Evolutionary conservation across 176 grass and related monocot species (phyloP).

Genomic region (Aegilops speltoides): DNA sequence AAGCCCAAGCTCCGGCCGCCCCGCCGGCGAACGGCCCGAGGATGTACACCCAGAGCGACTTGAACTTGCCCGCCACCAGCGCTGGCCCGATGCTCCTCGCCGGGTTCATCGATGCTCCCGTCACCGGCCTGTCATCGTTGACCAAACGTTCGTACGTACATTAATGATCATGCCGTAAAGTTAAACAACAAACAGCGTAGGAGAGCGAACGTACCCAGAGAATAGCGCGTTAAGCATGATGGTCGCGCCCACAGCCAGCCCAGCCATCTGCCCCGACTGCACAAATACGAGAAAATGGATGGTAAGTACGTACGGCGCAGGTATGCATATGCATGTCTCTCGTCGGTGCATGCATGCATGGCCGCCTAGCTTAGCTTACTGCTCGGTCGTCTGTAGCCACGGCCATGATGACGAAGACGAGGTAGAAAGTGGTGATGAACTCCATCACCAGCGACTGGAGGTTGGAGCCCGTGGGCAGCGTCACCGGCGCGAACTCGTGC

Average conservation of each 20-base stretch:
- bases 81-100: constrained; percentile 69
- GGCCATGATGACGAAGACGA: constrained; percentile 79
- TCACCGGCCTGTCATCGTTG: constrained; percentile 47
- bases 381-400: constrained; percentile 71
- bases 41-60: constrained; percentile 83
- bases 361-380: neutral
- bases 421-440: constrained; percentile 83
- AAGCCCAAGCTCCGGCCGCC: constrained; percentile 63
- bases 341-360: neutral
- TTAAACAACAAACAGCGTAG: neutral
- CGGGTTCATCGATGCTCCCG: constrained; percentile 88
- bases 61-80: constrained; percentile 49
- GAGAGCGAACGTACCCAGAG: constrained; percentile 44
- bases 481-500: constrained; percentile 29
- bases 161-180: neutral
- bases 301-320: neutral
- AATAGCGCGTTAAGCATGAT: constrained; percentile 64
- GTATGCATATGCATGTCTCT: neutral
- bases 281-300: neutral
- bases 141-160: neutral
- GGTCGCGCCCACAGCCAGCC: constrained; percentile 46
- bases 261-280: constrained; percentile 58
- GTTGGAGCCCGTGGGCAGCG: constrained; percentile 29
- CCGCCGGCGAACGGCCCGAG: constrained; percentile 63
- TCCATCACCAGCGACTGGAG: constrained; percentile 59